A percentile compares a stretch with the other conserved stretches of the same genome.
Conservation (phyloP, 176 grass and related monocot genomes). For the Rhipidocladum racemiflorum region DNA sequence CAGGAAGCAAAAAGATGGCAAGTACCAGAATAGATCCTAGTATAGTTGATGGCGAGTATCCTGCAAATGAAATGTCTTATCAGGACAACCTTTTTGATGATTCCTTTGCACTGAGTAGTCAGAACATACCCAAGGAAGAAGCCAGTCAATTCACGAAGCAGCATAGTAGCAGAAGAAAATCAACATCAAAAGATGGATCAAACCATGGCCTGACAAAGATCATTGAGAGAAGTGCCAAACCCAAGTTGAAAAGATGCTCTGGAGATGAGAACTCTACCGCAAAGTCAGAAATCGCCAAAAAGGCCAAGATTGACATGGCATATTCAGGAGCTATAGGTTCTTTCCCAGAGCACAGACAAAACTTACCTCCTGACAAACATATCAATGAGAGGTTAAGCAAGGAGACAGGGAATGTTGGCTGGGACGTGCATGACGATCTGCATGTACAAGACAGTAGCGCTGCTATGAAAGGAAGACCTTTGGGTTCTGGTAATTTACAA, state of each 20-base stretch:
- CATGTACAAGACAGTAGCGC: slow-evolving; percentile 42
- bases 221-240: slow-evolving; percentile 39
- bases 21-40: slow-evolving; percentile 27
- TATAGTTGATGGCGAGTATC: slow-evolving; percentile 23
- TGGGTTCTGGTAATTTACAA: slow-evolving; percentile 43
- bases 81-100: slow-evolving; percentile 34
- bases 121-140: slow-evolving; percentile 39
- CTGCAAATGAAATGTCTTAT: slow-evolving; percentile 36
- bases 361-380: slow-evolving; percentile 46
- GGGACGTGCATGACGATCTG: slow-evolving; percentile 19
- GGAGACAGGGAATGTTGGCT: slow-evolving; percentile 44
- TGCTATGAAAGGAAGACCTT: slow-evolving; percentile 41
- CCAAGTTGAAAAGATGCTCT: slow-evolving; percentile 58
- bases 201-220: slow-evolving; percentile 33
- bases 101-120: slow-evolving; percentile 16
- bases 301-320: slow-evolving; percentile 50
- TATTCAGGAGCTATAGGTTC: slow-evolving; percentile 33
- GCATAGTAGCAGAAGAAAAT: slow-evolving; percentile 46
- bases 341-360: slow-evolving; percentile 37
- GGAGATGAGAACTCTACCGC: slow-evolving; percentile 34
- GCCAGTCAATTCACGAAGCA: slow-evolving; percentile 31
- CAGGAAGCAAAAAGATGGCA: slow-evolving; percentile 23
- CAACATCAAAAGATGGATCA: slow-evolving; percentile 47
- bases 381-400: slow-evolving; percentile 45
- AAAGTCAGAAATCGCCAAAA: slow-evolving; percentile 59